Percentiles rank a stretch among this genome's conserved stretches.
Conservation (phyloP, 2,329 filamentous ascomycete species). For the Diaporthe australafricana region DNA sequence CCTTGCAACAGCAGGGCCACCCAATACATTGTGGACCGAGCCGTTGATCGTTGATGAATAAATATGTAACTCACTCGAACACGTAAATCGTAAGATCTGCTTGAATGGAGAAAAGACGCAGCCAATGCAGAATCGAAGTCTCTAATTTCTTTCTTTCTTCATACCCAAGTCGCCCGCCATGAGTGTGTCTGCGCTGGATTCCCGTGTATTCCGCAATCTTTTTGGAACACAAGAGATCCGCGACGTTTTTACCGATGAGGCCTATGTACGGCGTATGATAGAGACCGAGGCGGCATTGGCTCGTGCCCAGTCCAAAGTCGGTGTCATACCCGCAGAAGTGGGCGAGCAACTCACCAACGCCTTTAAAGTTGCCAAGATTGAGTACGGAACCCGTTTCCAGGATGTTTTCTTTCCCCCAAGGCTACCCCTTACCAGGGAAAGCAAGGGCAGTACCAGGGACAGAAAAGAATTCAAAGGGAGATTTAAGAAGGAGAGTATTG, state of each 20-base stretch:
- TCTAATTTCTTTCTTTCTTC: too few relatives aligned
- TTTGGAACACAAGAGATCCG: constrained; percentile 64
- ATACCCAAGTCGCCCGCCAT: constrained; percentile 34
- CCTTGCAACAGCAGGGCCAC: not conserved
- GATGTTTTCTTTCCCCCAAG: not conserved
- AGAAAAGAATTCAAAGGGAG: too few relatives aligned
- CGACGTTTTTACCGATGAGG: constrained; percentile 60
- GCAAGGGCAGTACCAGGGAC: not conserved
- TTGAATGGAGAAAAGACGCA: not conserved
- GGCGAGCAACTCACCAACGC: constrained; percentile 39
- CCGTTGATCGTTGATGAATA: not conserved
- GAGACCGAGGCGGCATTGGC: constrained; percentile 64
- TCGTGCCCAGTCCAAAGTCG: constrained; percentile 59
- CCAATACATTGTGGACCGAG: not conserved
- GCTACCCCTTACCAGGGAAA: not conserved
- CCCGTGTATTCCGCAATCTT: constrained; percentile 61
- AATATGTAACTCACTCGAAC: not conserved
- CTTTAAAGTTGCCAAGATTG: not conserved
- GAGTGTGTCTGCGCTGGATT: constrained; percentile 55
- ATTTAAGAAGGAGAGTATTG: too few relatives aligned
- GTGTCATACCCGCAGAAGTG: constrained; percentile 56
- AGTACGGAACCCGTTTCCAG: not conserved
- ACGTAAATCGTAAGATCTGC: not conserved
- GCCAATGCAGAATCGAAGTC: not conserved
- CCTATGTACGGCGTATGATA: constrained; percentile 60